A percentile compares a stretch with the other conserved stretches of the same genome.
Conservation (phyloP, 345 rosid species). For the Hevea brasiliensis region DNA sequence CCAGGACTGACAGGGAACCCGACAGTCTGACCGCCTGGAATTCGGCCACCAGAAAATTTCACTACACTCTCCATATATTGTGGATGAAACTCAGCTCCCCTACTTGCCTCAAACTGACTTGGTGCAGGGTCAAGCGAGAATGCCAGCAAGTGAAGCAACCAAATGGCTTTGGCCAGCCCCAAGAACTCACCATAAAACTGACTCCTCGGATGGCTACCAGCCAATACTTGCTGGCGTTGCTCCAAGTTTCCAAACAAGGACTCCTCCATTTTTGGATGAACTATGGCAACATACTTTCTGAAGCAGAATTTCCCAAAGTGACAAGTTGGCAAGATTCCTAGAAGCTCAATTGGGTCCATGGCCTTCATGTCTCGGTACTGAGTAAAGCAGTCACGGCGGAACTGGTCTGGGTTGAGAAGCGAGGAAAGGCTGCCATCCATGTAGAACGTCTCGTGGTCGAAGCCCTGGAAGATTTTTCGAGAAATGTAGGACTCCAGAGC, state of each 20-base stretch:
- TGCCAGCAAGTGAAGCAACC: conserved; percentile 93
- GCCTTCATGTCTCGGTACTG: conserved; percentile 91
- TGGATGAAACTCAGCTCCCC: conserved; percentile 79
- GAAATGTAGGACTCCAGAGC: conserved; percentile 80
- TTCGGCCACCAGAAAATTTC: conserved; percentile 52
- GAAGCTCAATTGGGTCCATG: conserved; percentile 87
- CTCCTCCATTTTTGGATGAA: conserved; percentile 93
- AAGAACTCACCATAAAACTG: conserved; percentile 82
- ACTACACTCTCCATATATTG: conserved; percentile 87
- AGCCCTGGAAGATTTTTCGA: conserved; percentile 75
- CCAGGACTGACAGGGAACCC: conserved; percentile 91
- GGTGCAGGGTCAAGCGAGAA: conserved; percentile 92
- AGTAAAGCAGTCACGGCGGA: conserved; percentile 78
- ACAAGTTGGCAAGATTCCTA: conserved; percentile 81
- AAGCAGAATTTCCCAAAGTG: conserved; percentile 87
- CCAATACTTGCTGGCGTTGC: conserved; percentile 60
- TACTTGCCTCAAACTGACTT: conserved; percentile 75
- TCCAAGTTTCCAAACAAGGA: conserved; percentile 85
- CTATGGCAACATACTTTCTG: conserved; percentile 72
- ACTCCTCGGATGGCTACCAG: conserved; percentile 74
- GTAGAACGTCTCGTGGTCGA: conserved; percentile 91
- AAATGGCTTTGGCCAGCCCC: conserved; percentile 73
- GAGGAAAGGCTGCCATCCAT: conserved; percentile 89
- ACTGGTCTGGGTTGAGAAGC: conserved; percentile 74
- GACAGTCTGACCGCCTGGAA: conserved; percentile 70